Evolutionary conservation across 2,329 filamentous ascomycete genomes (phyloP), one percentile per base, ranked within the genome.

Genomic region (Epichloe gansuensis): DNA sequence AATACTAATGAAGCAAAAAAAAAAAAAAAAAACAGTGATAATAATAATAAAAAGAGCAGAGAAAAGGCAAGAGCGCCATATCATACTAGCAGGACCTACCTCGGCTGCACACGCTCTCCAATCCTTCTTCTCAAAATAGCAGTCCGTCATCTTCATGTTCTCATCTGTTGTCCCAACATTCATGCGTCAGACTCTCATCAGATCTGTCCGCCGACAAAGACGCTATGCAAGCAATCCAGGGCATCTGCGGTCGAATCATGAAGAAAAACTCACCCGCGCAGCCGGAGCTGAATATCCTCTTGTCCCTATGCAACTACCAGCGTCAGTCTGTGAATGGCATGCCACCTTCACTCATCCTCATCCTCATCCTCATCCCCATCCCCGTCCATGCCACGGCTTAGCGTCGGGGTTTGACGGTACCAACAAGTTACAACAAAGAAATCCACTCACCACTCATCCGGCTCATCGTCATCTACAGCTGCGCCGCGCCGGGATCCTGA

Each of bases 221-320:
- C 28, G 6, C 4, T 5, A 2, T 31, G 35, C 45, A 41, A 47
- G 17, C 17, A 21, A 21, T 21, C 17, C 17, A 21, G 17, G 17
- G 17, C 17, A 21, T 21, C 17, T 21, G 17, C 17, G 17, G 17
- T 21, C 17, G 17, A 21, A 42, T n/a, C 8, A 34, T 13, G 17
- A 11, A 13, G 12, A 15, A 13, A 13, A 23, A 41, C 73, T 65
- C 72, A 95, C 91, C 84, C 69, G 90, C 81, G 65, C 91, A 97
- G 54, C 91, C 93, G 3, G 91, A 97, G 74, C 89, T 95, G 74
- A 89, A 95, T 69, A 97, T 97, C 65, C 93, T 80, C 78, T 95
- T 91, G 74, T 97, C 91, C 91, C 91, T 97, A 66, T 54, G 60
- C 54, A 35, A 48, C 38, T 51, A 53, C 46, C 46, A 55, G 51